Percentiles rank a stretch among this genome's conserved stretches.
These are phyloP conservation scores for Ustilago lituana DNA, from an alignment of 1,284 basidiomycete genomes.

Conservation along the genomic window DNA sequence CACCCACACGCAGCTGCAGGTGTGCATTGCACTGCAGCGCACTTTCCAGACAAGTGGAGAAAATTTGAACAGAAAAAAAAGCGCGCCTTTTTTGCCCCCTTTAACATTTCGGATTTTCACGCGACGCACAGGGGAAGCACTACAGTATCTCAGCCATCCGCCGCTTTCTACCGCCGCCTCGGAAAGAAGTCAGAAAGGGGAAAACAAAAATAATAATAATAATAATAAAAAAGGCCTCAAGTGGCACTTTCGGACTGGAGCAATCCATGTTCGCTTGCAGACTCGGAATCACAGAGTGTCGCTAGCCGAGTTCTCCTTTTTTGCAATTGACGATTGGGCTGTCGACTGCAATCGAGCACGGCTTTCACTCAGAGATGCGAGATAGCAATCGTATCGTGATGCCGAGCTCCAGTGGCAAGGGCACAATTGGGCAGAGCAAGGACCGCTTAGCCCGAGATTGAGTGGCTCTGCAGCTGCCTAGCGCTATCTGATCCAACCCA, in stretches of 20 bases:
- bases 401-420: neutral
- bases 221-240: too few relatives aligned
- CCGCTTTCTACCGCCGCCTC: constrained; percentile 4
- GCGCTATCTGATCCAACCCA: constrained; percentile 3
- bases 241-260: constrained; percentile 11
- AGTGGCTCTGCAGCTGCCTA: neutral
- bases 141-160: constrained; percentile 14
- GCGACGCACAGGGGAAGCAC: neutral
- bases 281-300: neutral
- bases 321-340: neutral
- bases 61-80: neutral
- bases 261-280: constrained; percentile 34
- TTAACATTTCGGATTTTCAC: neutral
- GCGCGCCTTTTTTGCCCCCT: neutral
- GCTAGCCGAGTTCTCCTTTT: constrained; percentile 17
- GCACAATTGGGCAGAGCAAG: neutral
- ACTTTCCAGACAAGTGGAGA: constrained; percentile 3
- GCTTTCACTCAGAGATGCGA: too few relatives aligned
- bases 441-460: constrained; percentile 5
- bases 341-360: too few relatives aligned
- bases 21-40: constrained; percentile 13
- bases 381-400: too few relatives aligned
- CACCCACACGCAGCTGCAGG: too few relatives aligned
- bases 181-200: too few relatives aligned
- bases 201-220: too few relatives aligned